Base-by-base conservation (phyloP, 176 grass and related monocot species). In the Elymus sibiricus region DNA sequence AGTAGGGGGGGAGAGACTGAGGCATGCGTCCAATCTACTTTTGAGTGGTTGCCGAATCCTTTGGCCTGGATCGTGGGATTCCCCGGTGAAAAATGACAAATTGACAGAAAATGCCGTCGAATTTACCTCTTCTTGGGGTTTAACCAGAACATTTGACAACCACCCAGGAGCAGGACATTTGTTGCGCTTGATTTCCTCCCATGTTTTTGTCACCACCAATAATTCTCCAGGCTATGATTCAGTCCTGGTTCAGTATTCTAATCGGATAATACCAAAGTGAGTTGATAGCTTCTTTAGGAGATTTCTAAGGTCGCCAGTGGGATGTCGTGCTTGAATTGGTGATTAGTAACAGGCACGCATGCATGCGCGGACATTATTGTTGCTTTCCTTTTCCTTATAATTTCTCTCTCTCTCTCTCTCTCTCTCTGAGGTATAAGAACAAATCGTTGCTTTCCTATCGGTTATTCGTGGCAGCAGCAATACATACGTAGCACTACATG, bases 301-400 rank as follows among this genome's bases (percentile, higher is more conserved):
- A 51, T 62, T 46, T 75, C 29, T 16, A 47, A 49, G 51, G 75
- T 84, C 53, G 68, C 62, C 79, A 70, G 61, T 76, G 64, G 76
- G 81, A 87, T 73, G 85, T 84, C 81, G 76, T 76, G 85, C 70
- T 84, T 63, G 81, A 81, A 70, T 81, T 27, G 85, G 85, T 70
- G 81, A 91, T 70, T 42, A 60, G 46, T 59, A 69, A 69, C 49
- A 81, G 77, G 73, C 55, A 90, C 11, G 85, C 81, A 73, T 62
- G 85, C 61, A 34, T 62, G 85, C 68, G 11, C 39, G 17, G 63
- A 42, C 37, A 79, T 70, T 58, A 79, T 70, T 42, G 83, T 42
- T 68, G 76, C 76, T 69, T 87, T 84, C 75, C 67, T 74, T 31
- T 15, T 47, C 71, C 71, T 21, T 56, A 22, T 56, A 22, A 11